Evolutionary conservation across 768 basidiomycete species (phyloP).

Genomic region (Tricholoma furcatifolium): DNA sequence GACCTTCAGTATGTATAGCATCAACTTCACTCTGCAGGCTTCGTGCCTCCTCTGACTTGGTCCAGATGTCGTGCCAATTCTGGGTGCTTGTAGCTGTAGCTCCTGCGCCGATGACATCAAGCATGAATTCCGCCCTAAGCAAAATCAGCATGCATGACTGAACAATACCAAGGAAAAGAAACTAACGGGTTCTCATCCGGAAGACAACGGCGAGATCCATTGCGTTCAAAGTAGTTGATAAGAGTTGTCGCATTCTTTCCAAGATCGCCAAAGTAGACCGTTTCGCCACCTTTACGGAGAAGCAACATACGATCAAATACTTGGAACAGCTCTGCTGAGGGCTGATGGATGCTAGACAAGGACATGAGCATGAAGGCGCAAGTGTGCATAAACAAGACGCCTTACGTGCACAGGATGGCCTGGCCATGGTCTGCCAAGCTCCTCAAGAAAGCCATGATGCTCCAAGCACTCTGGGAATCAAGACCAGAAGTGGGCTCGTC

Average conservation of each 20-base stretch:
- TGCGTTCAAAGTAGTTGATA: constrained; percentile 71
- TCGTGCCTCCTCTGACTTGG: constrained; percentile 43
- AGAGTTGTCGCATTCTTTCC: constrained; percentile 62
- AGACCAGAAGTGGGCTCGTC: constrained; percentile 90
- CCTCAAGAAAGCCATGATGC: constrained; percentile 72
- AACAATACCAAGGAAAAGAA: neutral
- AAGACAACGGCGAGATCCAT: constrained; percentile 63
- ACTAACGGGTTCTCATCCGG: constrained; percentile 71
- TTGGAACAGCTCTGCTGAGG: constrained; percentile 85
- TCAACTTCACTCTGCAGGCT: constrained; percentile 39
- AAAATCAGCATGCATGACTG: neutral
- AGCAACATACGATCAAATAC: constrained; percentile 74
- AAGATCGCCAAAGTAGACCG: constrained; percentile 72
- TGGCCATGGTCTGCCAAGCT: constrained; percentile 80
- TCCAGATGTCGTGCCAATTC: constrained; percentile 65
- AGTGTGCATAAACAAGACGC: neutral
- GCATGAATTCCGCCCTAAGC: constrained; percentile 57
- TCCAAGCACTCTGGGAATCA: constrained; percentile 87
- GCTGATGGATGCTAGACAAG: constrained; percentile 48
- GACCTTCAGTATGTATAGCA: constrained; percentile 48
- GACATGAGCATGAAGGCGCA: neutral
- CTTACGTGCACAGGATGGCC: constrained; percentile 84
- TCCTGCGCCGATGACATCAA: constrained; percentile 76
- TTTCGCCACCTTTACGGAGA: constrained; percentile 75
- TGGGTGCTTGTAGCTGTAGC: constrained; percentile 51